Evolutionary conservation across 441 rosid species (phyloP).

Genomic region (Erodium moschatum): DNA sequence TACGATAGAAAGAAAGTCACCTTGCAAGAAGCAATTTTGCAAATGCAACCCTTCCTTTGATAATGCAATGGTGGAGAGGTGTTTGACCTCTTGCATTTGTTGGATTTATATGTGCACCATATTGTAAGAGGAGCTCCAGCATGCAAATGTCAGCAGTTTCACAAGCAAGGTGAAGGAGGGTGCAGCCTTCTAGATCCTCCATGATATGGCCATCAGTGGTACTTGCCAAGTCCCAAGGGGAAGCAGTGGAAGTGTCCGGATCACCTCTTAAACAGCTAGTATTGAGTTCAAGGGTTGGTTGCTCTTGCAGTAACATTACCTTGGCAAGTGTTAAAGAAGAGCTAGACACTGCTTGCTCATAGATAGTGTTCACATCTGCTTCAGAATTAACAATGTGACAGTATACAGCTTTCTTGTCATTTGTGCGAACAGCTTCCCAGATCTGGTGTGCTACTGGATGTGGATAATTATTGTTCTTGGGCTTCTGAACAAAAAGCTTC

Average conservation of each 20-base stretch:
- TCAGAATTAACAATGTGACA: conserved; percentile 71
- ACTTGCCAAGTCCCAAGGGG: conserved; percentile 38
- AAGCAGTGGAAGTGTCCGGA: conserved; percentile 56
- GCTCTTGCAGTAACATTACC: conserved; percentile 74
- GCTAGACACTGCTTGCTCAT: conserved; percentile 51
- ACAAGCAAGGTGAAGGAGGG: conserved; percentile 94
- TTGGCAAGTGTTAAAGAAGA: conserved; percentile 76
- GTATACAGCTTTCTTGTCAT: conserved; percentile 89
- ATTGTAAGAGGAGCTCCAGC: conserved; percentile 96
- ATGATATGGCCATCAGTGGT: conserved; percentile 38
- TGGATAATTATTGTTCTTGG: conserved; percentile 49
- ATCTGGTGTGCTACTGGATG: conserved; percentile 59
- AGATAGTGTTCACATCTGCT: conserved; percentile 56
- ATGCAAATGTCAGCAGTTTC: conserved; percentile 89
- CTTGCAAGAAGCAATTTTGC: conserved; percentile 83
- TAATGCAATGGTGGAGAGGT: conserved; percentile 68
- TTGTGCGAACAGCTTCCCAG: conserved; percentile 81
- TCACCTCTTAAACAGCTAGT: conserved; percentile 46
- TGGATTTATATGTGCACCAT: conserved; percentile 80
- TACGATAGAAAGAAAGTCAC: conserved; percentile 29
- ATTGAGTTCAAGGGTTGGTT: conserved; percentile 42
- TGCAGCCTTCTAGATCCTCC: conserved; percentile 62
- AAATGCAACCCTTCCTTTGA: conserved; percentile 48
- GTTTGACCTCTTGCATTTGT: conserved; percentile 67
- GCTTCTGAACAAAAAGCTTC: conserved; percentile 73